Percentiles rank a stretch among this genome's conserved stretches.
phyloP scores from a whole-genome alignment of 2,329 filamentous ascomycete genomes.

The Beauveria sp. region DNA sequence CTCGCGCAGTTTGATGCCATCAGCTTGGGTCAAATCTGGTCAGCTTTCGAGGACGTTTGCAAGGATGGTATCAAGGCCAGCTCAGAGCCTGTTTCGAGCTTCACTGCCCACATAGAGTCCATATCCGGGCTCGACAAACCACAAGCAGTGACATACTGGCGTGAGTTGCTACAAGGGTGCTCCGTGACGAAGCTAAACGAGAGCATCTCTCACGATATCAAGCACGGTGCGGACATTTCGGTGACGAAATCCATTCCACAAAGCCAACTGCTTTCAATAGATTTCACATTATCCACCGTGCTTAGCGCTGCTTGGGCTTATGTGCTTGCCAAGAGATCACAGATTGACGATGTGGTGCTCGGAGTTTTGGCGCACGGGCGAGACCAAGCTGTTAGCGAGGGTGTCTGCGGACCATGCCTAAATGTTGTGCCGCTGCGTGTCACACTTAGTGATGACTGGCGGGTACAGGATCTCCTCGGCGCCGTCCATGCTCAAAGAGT shows the following conservation, averaged over 20 bases:
- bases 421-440: conserved; percentile 54
- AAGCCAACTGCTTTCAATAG: neutral
- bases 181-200: neutral
- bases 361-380: neutral
- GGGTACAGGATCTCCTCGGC: conserved; percentile 38
- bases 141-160: conserved; percentile 30
- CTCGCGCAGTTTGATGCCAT: conserved; percentile 44
- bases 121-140: conserved; percentile 23
- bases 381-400: neutral
- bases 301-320: conserved; percentile 5
- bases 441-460: conserved; percentile 39
- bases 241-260: neutral
- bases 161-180: conserved; percentile 26
- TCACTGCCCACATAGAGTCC: conserved; percentile 34
- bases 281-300: neutral
- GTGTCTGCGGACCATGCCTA: conserved; percentile 52
- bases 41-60: conserved; percentile 3
- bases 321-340: neutral
- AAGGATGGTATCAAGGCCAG: conserved; percentile 16
- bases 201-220: neutral
- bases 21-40: conserved; percentile 30
- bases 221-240: neutral
- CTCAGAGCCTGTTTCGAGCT: conserved; percentile 17
- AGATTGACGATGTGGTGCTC: conserved; percentile 7
- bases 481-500: conserved; percentile 45